phyloP scores from a whole-genome alignment of 2,329 filamentous ascomycete genomes.

The Allantophomopsis lycopodina region DNA sequence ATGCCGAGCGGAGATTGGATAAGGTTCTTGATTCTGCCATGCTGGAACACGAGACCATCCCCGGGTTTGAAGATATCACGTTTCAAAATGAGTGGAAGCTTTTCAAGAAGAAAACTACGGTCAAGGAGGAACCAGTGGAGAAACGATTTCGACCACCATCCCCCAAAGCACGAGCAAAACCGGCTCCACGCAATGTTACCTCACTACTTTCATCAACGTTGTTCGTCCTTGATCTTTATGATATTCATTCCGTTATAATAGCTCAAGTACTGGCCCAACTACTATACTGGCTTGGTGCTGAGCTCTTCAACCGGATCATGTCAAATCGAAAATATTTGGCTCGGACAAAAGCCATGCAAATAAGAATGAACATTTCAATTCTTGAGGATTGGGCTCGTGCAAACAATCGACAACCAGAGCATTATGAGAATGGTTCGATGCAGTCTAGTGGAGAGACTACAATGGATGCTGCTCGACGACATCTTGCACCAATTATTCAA shows the following conservation, averaged over 20 bases:
- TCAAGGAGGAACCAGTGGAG: slow-evolving; percentile 80
- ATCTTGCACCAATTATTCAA: slow-evolving; percentile 84
- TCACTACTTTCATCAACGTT: slow-evolving; percentile 90
- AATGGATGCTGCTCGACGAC: slow-evolving; percentile 67
- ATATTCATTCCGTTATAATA: slow-evolving; percentile 93
- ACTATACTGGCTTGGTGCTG: slow-evolving; percentile 89
- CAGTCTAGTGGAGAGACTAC: slow-evolving; percentile 76
- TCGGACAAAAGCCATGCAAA: slow-evolving; percentile 97
- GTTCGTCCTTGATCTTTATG: slow-evolving; percentile 96
- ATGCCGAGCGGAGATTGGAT: slow-evolving; percentile 90
- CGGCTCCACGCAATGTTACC: slow-evolving; percentile 87
- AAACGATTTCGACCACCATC: slow-evolving; percentile 87
- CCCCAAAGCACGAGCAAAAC: slow-evolving; percentile 81
- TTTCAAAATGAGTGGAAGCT: slow-evolving; percentile 99
- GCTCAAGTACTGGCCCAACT: slow-evolving; percentile 85
- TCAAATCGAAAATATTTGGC: slow-evolving; percentile 89
- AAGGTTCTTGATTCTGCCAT: slow-evolving; percentile 89
- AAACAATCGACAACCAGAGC: slow-evolving; percentile 89
- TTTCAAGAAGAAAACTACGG: slow-evolving; percentile 80
- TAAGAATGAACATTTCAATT: slow-evolving; percentile 94
- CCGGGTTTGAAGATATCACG: slow-evolving; percentile 88
- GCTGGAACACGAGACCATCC: slow-evolving; percentile 96
- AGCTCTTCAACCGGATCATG: slow-evolving; percentile 97
- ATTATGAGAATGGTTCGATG: slow-evolving; percentile 87
- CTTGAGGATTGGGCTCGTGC: slow-evolving; percentile 90